Conservation (phyloP, 2,329 filamentous ascomycete species). For the Venturia pyrina region DNA sequence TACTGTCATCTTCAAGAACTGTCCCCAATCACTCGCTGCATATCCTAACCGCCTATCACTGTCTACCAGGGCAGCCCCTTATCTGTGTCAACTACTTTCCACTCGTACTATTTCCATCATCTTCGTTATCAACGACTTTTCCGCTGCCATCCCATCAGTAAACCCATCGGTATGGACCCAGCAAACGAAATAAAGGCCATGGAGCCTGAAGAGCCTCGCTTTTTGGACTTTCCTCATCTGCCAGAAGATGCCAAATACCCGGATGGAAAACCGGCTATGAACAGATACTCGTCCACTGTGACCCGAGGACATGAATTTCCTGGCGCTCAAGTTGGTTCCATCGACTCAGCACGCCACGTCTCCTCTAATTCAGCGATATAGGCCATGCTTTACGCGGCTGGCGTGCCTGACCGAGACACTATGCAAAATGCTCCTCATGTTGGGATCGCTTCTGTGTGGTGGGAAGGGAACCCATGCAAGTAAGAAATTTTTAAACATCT, state of each 20-base stretch:
- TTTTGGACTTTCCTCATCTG: conserved; percentile 48
- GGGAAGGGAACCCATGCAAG: conserved; percentile 97
- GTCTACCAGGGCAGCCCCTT: neutral
- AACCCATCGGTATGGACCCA: conserved; percentile 22
- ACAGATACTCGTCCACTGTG: conserved; percentile 74
- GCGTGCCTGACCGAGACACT: conserved; percentile 68
- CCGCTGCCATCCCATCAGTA: neutral
- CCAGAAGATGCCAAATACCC: conserved; percentile 37
- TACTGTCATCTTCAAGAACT: too few relatives aligned
- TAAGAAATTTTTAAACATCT: conserved; percentile 34
- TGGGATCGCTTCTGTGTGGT: conserved; percentile 87
- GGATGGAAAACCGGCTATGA: conserved; percentile 58
- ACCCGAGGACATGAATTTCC: conserved; percentile 85
- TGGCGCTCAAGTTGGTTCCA: conserved; percentile 61
- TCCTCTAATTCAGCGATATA: conserved; percentile 24
- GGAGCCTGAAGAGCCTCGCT: conserved; percentile 22
- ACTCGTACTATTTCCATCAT: neutral
- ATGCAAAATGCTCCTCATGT: conserved; percentile 91
- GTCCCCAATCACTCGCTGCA: neutral
- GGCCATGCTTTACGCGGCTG: conserved; percentile 93
- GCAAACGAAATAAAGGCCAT: conserved; percentile 25
- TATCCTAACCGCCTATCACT: neutral
- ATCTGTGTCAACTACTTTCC: neutral
- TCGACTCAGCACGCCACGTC: neutral
- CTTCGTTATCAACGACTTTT: neutral